phyloP scores from a whole-genome alignment of 116 monocot species.

The Iris pallida region DNA sequence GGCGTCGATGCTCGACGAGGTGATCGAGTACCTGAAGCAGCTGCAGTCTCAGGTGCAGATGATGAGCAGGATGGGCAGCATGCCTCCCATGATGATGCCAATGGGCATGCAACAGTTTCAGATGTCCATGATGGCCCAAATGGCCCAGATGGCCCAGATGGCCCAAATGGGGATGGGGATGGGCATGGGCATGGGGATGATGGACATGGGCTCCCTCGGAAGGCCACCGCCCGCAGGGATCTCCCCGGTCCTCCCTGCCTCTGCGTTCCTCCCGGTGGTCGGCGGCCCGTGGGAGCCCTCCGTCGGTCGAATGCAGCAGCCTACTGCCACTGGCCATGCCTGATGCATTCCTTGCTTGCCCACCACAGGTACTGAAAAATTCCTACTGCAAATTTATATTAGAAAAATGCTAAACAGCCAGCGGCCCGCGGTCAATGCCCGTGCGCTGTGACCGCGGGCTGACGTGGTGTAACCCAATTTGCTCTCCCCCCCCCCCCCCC shows the following conservation, averaged over 20 bases:
- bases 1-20: constrained; percentile 67
- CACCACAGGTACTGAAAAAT: too few relatives aligned
- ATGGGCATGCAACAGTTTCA: constrained; percentile 37
- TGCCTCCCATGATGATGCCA: constrained; percentile 42
- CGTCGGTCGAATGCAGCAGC: background rate
- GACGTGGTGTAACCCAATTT: too few relatives aligned
- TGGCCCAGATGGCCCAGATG: constrained; percentile 48
- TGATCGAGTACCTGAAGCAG: constrained; percentile 67
- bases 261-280: constrained; percentile 16
- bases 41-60: constrained; percentile 44
- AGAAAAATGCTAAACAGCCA: too few relatives aligned
- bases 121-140: constrained; percentile 44
- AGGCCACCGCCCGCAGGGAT: background rate
- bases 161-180: constrained; percentile 45
- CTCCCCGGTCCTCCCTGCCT: background rate
- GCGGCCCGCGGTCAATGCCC: too few relatives aligned
- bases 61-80: constrained; percentile 38
- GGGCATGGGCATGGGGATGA: constrained; percentile 30
- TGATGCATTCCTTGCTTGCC: constrained; percentile 8
- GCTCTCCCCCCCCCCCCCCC: too few relatives aligned
- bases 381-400: too few relatives aligned
- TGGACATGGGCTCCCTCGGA: constrained; percentile 28
- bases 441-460: too few relatives aligned
- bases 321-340: background rate
- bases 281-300: background rate